Evolutionary conservation across 352 stramenopile species (phyloP).

Genomic region (Globisporangium recalcitrans): DNA sequence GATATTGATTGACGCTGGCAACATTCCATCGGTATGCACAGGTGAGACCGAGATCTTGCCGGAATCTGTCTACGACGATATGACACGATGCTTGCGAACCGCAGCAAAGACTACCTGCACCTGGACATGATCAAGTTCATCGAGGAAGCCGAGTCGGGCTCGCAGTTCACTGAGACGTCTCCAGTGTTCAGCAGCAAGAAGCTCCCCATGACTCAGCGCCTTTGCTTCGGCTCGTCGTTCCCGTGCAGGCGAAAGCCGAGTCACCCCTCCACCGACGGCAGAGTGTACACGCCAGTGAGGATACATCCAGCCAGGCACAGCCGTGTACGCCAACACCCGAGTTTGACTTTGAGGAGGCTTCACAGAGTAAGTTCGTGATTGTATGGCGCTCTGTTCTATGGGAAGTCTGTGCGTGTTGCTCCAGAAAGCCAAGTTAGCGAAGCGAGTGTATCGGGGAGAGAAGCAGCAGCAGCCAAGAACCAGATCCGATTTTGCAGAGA

Average conservation of each 20-base stretch:
- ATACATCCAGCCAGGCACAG: conserved; percentile 45
- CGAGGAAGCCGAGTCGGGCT: conserved; percentile 86
- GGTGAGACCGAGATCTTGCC: no score
- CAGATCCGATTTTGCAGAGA: not conserved
- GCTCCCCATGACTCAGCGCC: no score
- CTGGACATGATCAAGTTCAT: conserved; percentile 92
- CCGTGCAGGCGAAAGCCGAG: conserved; percentile 73
- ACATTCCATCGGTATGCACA: no score
- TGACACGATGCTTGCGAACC: conserved; percentile 40
- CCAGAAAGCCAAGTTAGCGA: not conserved
- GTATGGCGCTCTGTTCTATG: not conserved
- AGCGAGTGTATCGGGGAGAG: not conserved
- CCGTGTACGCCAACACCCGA: conserved; percentile 54
- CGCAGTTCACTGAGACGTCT: conserved; percentile 89
- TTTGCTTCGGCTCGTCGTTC: conserved; percentile 94
- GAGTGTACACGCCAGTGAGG: conserved; percentile 25
- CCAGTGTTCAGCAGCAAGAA: conserved; percentile 96
- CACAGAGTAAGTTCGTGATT: not conserved
- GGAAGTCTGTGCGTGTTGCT: not conserved
- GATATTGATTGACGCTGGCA: no score
- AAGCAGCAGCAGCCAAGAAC: not conserved
- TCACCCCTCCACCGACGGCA: conserved; percentile 37
- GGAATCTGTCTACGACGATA: conserved; percentile 71
- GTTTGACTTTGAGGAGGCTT: conserved; percentile 46
- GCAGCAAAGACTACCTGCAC: conserved; percentile 87